These are phyloP conservation scores for Solanum gandarillasii DNA, from an alignment of 257 asterid species.

Conservation along the genomic window DNA sequence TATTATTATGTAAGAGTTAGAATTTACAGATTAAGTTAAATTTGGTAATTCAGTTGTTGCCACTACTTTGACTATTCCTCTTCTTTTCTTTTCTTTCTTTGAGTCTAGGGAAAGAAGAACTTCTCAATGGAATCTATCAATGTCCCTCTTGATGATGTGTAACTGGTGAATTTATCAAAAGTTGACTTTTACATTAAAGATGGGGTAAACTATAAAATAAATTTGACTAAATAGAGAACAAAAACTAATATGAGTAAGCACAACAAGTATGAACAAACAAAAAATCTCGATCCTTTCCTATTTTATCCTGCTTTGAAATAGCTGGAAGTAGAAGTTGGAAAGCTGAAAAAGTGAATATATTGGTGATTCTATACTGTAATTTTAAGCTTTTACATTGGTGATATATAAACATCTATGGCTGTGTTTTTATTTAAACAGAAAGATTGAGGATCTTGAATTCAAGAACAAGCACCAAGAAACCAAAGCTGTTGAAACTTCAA, in stretches of 20 bases:
- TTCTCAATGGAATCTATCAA: slow-evolving; percentile 79
- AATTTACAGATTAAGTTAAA: too few relatives aligned
- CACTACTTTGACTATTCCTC: neutral
- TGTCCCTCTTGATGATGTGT: slow-evolving; percentile 60
- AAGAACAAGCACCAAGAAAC: too few relatives aligned
- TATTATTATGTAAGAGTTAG: neutral
- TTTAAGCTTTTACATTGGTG: neutral
- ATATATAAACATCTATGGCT: too few relatives aligned
- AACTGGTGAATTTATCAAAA: slow-evolving; percentile 31
- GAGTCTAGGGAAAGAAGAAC: neutral
- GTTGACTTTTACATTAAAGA: neutral
- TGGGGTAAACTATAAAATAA: neutral
- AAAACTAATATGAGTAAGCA: neutral
- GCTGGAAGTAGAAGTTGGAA: slow-evolving; percentile 54
- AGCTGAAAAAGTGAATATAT: slow-evolving; percentile 36
- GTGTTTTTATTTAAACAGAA: too few relatives aligned
- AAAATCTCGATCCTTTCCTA: neutral
- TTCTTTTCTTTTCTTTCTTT: too few relatives aligned
- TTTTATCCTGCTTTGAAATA: neutral
- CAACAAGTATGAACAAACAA: neutral
- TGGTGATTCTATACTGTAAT: neutral
- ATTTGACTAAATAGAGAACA: neutral
- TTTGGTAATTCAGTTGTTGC: too few relatives aligned
- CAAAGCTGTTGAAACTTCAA: too few relatives aligned
- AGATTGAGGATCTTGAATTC: too few relatives aligned